Evolutionary conservation across 768 basidiomycete species (phyloP).

Genomic region (Mycena capillaripes): DNA sequence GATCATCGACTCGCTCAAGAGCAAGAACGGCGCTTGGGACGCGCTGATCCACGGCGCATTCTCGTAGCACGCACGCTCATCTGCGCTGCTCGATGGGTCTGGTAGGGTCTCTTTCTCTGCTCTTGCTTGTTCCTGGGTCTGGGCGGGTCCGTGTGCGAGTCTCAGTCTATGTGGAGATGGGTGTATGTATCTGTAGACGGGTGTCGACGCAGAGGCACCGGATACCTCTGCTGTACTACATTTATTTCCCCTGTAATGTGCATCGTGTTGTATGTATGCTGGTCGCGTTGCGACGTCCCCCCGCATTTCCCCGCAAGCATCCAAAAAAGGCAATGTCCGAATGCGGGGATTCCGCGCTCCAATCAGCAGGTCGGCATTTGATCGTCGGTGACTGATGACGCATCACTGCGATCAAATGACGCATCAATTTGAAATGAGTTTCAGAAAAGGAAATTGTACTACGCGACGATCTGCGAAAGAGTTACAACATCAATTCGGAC

Average conservation of each 20-base stretch:
- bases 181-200: slow-evolving; percentile 22
- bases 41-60: slow-evolving; percentile 78
- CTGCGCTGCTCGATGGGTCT: not conserved
- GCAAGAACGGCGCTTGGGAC: slow-evolving; percentile 73
- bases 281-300: too few species aligned
- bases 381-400: too few species aligned
- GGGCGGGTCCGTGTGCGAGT: slow-evolving; percentile 4
- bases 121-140: slow-evolving; percentile 26
- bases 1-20: slow-evolving; percentile 70
- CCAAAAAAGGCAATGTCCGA: not conserved
- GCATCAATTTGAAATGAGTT: too few species aligned
- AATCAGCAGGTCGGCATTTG: too few species aligned
- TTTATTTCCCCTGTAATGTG: not conserved
- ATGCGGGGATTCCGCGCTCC: not conserved
- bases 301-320: not conserved
- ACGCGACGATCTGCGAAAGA: too few species aligned
- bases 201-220: not conserved
- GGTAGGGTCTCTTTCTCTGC: slow-evolving; percentile 16
- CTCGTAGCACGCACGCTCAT: slow-evolving; percentile 49
- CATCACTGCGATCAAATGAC: too few species aligned
- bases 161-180: not conserved
- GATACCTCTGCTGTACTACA: slow-evolving; percentile 2
- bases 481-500: too few species aligned
- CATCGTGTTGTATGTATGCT: not conserved
- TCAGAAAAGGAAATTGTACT: too few species aligned